Evolutionary conservation across 129 eudicot genomes (phyloP), one percentile per base, ranked within the genome.

Genomic region (Sambucus nigra): DNA sequence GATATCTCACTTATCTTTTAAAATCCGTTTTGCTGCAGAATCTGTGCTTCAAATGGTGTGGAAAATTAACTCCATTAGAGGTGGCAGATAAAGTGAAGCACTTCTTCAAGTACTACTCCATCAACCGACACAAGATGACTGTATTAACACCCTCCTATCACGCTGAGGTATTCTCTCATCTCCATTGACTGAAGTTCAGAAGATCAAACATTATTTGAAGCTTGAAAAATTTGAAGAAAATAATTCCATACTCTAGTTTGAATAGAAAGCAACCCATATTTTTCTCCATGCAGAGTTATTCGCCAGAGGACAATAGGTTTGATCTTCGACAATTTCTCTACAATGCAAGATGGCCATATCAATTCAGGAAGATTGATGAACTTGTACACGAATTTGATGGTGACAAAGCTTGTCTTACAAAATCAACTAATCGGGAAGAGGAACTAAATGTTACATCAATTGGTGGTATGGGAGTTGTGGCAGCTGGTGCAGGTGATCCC

Each of bases 51-150:
- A 82, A 76, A 63, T 89, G 98, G 98, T 86, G 98, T 25, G 67
- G 81, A 25, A 81, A 61, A 61, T 45, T 89, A 48, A 75, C 81
- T 65, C 95, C 98, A 47, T 58, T 78, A n/a, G 93, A 89, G 68
- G 81, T 89, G 16, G 95, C 86, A 0, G 95, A 89, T 0, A 89
- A 89, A 67, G 98, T 89, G 73, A 89, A 89, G 59, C 69, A 84
- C 66, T 89, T 89, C 83, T 89, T 89, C 74, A 89, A 79, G 78
- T 89, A 81, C 71, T 89, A 89, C 70, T 89, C 97, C 49, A 84
- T 89, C 63, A 89, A 89, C 26, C 84, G 97, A 40, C 97, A 89
- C 77, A 89, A 89, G 65, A 89, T 89, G 97, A 89, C 95, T 41
- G 97, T 89, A 21, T 50, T 89, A 51, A 89, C 97, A 23, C 97